These are phyloP conservation scores for Cordyceps cateniannulata DNA, from an alignment of 2,329 filamentous ascomycete genomes.

Conservation along the genomic window DNA sequence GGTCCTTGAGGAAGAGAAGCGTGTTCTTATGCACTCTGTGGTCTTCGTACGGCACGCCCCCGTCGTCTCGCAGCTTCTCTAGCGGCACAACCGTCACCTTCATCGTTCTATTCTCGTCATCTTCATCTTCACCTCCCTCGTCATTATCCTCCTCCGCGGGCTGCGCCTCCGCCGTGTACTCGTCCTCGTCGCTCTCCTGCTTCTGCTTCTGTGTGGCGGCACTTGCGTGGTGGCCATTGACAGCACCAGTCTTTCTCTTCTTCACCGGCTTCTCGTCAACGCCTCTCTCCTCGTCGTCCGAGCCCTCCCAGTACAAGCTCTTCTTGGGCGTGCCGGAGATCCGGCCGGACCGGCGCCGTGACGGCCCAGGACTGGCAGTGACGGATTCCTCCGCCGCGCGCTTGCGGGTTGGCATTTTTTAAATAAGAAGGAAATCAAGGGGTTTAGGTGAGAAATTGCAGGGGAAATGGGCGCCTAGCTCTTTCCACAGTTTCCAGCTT, in stretches of 20 bases:
- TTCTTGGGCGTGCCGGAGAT: constrained; percentile 37
- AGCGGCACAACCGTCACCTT: constrained; percentile 31
- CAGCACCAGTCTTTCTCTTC: constrained; percentile 22
- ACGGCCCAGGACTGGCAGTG: constrained; percentile 15
- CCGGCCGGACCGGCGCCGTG: constrained; percentile 42
- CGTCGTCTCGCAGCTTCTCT: constrained; percentile 28
- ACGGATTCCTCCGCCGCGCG: constrained; percentile 26
- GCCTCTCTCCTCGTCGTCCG: constrained; percentile 21
- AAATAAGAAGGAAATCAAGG: background rate
- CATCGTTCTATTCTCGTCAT: constrained; percentile 31
- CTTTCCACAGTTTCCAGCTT: background rate
- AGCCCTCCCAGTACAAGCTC: constrained; percentile 46
- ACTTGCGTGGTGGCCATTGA: constrained; percentile 13
- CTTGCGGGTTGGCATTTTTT: constrained; percentile 34
- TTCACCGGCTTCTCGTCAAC: constrained; percentile 19
- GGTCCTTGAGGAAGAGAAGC: constrained; percentile 48
- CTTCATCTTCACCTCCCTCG: constrained; percentile 21
- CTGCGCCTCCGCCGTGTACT: constrained; percentile 18
- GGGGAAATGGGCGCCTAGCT: background rate
- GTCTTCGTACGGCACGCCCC: constrained; percentile 41
- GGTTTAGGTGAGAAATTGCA: background rate
- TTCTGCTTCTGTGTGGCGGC: constrained; percentile 11
- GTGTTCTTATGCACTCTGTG: constrained; percentile 51
- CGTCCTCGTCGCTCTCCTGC: constrained; percentile 19
- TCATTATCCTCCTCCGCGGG: constrained; percentile 4